A percentile compares a stretch with the other conserved stretches of the same genome.
Conservation (phyloP, 768 basidiomycete genomes). For the Xanthoconium purpureum region DNA sequence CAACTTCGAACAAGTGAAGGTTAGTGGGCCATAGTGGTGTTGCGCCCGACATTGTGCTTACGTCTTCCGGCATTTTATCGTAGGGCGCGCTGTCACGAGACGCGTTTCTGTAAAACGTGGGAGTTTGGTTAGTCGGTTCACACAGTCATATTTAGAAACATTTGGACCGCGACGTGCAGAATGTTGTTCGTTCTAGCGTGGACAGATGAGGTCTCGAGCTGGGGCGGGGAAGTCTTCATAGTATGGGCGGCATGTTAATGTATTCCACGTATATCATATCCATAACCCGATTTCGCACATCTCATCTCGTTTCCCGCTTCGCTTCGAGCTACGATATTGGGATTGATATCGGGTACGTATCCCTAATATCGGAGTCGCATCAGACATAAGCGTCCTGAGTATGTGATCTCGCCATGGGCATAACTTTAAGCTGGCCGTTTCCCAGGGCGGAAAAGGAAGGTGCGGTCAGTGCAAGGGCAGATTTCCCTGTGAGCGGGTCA, state of each 20-base stretch:
- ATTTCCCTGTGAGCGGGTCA: no score
- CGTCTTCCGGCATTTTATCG: conserved; percentile 16
- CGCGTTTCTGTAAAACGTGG: conserved; percentile 47
- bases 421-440: conserved; percentile 16
- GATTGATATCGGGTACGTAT: conserved; percentile 20
- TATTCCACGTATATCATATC: conserved; percentile 26
- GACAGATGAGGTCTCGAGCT: background rate
- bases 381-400: conserved; percentile 19
- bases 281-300: conserved; percentile 21
- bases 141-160: conserved; percentile 13
- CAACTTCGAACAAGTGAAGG: conserved; percentile 89
- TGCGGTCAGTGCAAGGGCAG: no score
- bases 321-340: conserved; percentile 19
- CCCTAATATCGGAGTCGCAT: conserved; percentile 16
- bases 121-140: conserved; percentile 8
- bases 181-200: background rate
- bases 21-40: conserved; percentile 33
- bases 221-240: background rate
- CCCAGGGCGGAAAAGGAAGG: conserved; percentile 19
- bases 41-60: conserved; percentile 21
- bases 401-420: no score
- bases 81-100: conserved; percentile 53
- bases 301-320: conserved; percentile 13
- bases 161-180: background rate
- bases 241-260: conserved; percentile 16